Conservation (phyloP, 23 red algal species). For the Gracilaria domingensis region DNA sequence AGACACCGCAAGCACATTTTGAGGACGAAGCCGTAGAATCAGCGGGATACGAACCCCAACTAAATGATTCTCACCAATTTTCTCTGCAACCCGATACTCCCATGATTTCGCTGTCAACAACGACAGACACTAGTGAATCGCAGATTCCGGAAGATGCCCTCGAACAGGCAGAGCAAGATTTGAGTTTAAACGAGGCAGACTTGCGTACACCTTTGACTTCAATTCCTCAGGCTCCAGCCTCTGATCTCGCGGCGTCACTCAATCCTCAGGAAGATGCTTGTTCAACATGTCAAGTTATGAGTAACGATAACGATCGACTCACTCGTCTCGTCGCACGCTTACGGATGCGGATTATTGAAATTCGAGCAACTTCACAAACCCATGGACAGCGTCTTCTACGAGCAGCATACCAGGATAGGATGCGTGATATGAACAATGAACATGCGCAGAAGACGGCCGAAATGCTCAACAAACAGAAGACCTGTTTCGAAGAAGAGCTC, state of each 20-base stretch:
- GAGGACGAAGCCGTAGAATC: background rate
- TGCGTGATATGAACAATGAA: constrained; percentile 40
- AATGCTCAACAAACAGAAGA: constrained; percentile 60
- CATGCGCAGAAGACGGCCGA: constrained; percentile 50
- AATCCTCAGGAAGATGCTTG: background rate
- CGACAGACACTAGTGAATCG: background rate
- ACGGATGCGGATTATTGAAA: constrained; percentile 19
- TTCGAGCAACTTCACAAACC: constrained; percentile 38
- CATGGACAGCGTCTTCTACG: constrained; percentile 62
- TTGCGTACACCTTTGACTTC: background rate
- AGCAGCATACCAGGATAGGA: constrained; percentile 54
- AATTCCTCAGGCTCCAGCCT: background rate
- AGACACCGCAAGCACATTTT: constrained; percentile 6
- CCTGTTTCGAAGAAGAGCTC: constrained; percentile 63
- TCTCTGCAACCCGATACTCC: background rate
- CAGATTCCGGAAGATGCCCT: background rate
- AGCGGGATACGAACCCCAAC: background rate
- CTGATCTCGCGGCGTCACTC: background rate
- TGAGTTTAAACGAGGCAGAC: background rate
- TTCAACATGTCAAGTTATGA: constrained; percentile 17
- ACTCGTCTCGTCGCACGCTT: constrained; percentile 53
- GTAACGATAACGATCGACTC: constrained; percentile 23
- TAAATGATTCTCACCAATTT: background rate
- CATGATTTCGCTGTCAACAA: background rate
- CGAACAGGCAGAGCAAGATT: background rate